A percentile compares a stretch with the other conserved stretches of the same genome.
Conservation (phyloP, 768 basidiomycete species). For the Dioszegia hungarica region DNA sequence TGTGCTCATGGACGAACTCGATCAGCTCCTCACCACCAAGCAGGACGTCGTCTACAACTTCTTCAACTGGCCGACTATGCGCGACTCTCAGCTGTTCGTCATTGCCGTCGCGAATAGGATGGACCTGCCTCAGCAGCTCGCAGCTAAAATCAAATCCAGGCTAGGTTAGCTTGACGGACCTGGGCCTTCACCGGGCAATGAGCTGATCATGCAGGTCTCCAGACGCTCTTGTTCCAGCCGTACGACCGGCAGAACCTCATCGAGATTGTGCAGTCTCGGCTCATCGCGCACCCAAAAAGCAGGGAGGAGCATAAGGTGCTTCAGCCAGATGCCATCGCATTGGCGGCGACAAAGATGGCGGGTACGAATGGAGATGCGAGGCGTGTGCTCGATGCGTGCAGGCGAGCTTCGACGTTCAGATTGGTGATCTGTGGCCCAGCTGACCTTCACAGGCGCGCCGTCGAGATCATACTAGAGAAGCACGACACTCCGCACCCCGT, state of each 20-base stretch:
- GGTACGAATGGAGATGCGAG: slow-evolving; percentile 90
- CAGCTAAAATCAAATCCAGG: slow-evolving; percentile 83
- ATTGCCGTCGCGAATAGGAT: slow-evolving; percentile 97
- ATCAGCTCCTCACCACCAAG: slow-evolving; percentile 90
- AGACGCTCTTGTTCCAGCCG: slow-evolving; percentile 63
- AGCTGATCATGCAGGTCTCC: slow-evolving; percentile 27
- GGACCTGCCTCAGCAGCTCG: slow-evolving; percentile 94
- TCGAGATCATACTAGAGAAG: slow-evolving; percentile 61
- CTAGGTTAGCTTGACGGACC: slow-evolving; percentile 58
- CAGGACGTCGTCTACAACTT: slow-evolving; percentile 99
- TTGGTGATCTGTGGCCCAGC: not conserved
- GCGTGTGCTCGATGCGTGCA: slow-evolving; percentile 84
- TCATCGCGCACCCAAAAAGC: slow-evolving; percentile 54
- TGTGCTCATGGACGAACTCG: slow-evolving; percentile 96
- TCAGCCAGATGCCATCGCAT: slow-evolving; percentile 69
- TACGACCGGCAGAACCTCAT: slow-evolving; percentile 69
- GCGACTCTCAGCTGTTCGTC: slow-evolving; percentile 82
- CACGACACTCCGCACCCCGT: slow-evolving; percentile 54
- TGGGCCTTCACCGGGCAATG: too few species aligned
- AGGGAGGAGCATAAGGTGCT: slow-evolving; percentile 55
- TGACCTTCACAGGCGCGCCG: slow-evolving; percentile 62
- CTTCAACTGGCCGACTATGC: slow-evolving; percentile 97
- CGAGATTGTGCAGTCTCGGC: slow-evolving; percentile 77
- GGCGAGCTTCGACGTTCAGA: slow-evolving; percentile 52
- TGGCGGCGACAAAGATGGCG: slow-evolving; percentile 74